Conservation (phyloP, 1,139 yeast genomes). For the Hemisphaericaspora subhashii region DNA sequence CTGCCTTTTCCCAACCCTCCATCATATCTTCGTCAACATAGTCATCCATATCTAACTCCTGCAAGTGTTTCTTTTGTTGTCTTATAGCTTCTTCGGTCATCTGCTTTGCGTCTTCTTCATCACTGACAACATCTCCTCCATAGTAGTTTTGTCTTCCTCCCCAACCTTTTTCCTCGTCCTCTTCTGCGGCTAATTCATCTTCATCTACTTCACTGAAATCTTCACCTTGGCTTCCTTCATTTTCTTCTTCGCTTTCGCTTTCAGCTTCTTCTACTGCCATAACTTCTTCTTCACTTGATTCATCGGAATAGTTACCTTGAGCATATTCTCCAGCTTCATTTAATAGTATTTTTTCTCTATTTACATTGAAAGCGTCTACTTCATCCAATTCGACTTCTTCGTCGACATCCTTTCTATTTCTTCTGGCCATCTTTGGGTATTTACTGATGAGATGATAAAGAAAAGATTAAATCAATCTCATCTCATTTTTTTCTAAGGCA, state of each 20-base stretch:
- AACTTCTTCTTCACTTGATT: conserved; percentile 35
- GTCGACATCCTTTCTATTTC: conserved; percentile 16
- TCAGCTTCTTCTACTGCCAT: conserved; percentile 24
- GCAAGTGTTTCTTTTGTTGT: conserved; percentile 81
- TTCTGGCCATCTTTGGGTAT: conserved; percentile 14
- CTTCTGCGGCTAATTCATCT: conserved; percentile 48
- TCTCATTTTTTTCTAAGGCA: conserved; percentile 12
- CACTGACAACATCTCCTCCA: conserved; percentile 76
- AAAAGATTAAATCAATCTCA: conserved; percentile 9
- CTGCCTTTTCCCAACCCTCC: conserved; percentile 62
- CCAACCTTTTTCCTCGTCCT: conserved; percentile 68
- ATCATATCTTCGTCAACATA: conserved; percentile 80
- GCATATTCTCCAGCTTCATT: conserved; percentile 55
- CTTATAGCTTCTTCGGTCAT: conserved; percentile 88
- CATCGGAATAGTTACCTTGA: conserved; percentile 31
- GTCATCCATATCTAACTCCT: conserved; percentile 79
- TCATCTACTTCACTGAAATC: conserved; percentile 39
- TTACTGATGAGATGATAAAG: conserved; percentile 2
- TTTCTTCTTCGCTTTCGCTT: conserved; percentile 28
- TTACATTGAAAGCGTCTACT: conserved; percentile 71
- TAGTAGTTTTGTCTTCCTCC: conserved; percentile 77
- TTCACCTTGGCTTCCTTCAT: conserved; percentile 31
- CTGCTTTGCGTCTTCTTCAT: conserved; percentile 73
- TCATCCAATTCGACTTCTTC: conserved; percentile 53
- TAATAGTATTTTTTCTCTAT: conserved; percentile 59